These are phyloP conservation scores for Volvox carteri DNA, from an alignment of 163 green algal genomes.

Conservation along the genomic window DNA sequence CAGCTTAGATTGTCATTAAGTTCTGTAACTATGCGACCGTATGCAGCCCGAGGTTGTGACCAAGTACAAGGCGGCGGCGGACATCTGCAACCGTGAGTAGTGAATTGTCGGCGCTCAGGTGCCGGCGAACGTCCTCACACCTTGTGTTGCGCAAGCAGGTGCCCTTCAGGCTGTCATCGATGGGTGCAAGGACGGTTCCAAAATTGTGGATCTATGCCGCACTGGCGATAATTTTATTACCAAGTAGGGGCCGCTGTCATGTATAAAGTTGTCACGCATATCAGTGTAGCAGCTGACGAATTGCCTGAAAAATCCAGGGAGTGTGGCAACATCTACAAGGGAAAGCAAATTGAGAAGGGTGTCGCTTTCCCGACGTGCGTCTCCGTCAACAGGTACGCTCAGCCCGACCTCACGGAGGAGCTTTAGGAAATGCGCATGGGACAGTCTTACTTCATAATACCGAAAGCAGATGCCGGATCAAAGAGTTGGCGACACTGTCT, in stretches of 20 bases:
- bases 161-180: slow-evolving; percentile 86
- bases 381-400: slow-evolving; percentile 90
- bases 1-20: neutral
- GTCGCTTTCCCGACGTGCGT: slow-evolving; percentile 98
- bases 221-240: slow-evolving; percentile 90
- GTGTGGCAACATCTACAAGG: slow-evolving; percentile 93
- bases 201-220: slow-evolving; percentile 93
- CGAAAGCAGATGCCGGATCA: too few relatives aligned
- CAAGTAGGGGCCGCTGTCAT: slow-evolving; percentile 59
- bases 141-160: slow-evolving; percentile 80
- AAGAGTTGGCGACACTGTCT: too few relatives aligned
- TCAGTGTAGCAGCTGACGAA: neutral
- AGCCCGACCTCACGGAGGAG: too few relatives aligned
- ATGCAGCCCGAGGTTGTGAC: slow-evolving; percentile 96
- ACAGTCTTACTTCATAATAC: too few relatives aligned
- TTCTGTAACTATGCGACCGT: neutral
- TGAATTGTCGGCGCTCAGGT: slow-evolving; percentile 14
- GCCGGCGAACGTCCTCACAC: neutral
- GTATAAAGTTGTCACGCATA: neutral
- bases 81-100: slow-evolving; percentile 96
- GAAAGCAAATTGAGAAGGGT: slow-evolving; percentile 97
- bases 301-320: slow-evolving; percentile 76
- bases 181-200: slow-evolving; percentile 88
- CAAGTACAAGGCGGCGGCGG: slow-evolving; percentile 98
- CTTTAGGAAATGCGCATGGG: too few relatives aligned